Conservation (phyloP, 2,329 filamentous ascomycete genomes). For the Seiridium cupressi region DNA sequence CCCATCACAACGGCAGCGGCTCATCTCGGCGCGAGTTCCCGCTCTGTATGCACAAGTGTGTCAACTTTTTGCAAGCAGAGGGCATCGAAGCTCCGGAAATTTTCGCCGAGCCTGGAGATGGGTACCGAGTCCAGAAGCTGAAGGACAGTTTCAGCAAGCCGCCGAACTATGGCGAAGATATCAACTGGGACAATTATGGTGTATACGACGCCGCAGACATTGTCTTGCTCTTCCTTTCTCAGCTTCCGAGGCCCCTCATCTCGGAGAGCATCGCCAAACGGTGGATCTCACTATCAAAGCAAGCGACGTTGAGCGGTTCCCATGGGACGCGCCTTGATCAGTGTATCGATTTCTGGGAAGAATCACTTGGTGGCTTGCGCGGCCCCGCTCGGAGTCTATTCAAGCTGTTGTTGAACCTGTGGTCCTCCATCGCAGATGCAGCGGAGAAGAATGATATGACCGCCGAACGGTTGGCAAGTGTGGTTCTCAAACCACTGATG, state of each 20-base stretch:
- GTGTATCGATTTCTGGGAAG: slow-evolving; percentile 46
- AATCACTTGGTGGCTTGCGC: slow-evolving; percentile 37
- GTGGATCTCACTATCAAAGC: slow-evolving; percentile 39
- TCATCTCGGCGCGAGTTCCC: slow-evolving; percentile 38
- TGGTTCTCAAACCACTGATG: slow-evolving; percentile 38
- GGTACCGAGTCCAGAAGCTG: slow-evolving; percentile 30
- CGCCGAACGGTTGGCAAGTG: slow-evolving; percentile 37
- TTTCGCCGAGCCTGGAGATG: slow-evolving; percentile 34
- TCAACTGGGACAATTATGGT: slow-evolving; percentile 34
- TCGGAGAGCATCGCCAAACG: slow-evolving; percentile 34
- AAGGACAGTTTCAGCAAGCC: slow-evolving; percentile 33
- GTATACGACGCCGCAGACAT: slow-evolving; percentile 41
- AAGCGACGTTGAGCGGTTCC: slow-evolving; percentile 33
- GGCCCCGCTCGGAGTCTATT: slow-evolving; percentile 35
- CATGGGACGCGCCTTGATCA: slow-evolving; percentile 34
- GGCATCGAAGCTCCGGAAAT: slow-evolving; percentile 33
- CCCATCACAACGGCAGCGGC: slow-evolving; percentile 33
- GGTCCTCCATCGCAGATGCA: slow-evolving; percentile 38
- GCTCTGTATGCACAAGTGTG: slow-evolving; percentile 38
- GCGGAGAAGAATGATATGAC: slow-evolving; percentile 41
- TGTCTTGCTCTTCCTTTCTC: slow-evolving; percentile 35
- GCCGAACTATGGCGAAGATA: slow-evolving; percentile 35
- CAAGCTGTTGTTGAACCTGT: slow-evolving; percentile 41
- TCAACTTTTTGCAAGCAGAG: slow-evolving; percentile 33
- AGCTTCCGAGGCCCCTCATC: slow-evolving; percentile 37